phyloP scores from a whole-genome alignment of 108 stramenopile genomes.

The Skeletonema marinoi region DNA sequence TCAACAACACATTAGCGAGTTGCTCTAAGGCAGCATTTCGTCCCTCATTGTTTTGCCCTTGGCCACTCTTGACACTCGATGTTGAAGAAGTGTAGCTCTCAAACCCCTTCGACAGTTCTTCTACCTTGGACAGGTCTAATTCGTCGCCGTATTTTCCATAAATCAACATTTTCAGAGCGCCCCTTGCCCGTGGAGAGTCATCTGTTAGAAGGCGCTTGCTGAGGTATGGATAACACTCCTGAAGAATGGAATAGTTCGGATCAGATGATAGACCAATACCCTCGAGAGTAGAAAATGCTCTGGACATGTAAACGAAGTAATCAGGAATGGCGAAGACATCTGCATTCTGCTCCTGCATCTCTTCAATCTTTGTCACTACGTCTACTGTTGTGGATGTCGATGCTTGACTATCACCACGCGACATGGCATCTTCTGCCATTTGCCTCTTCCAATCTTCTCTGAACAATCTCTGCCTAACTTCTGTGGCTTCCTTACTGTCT shows the following conservation, averaged over 20 bases:
- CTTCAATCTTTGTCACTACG: constrained; percentile 60
- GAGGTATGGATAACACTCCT: constrained; percentile 72
- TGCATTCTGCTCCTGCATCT: constrained; percentile 55
- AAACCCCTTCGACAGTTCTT: constrained; percentile 63
- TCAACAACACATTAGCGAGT: constrained; percentile 44
- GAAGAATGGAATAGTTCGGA: constrained; percentile 56
- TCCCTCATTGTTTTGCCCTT: constrained; percentile 29
- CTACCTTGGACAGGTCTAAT: constrained; percentile 42
- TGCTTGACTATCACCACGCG: constrained; percentile 4
- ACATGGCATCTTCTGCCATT: constrained; percentile 45
- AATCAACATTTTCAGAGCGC: constrained; percentile 58
- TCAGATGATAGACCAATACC: constrained; percentile 68
- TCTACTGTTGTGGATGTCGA: constrained; percentile 25
- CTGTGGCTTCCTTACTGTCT: constrained; percentile 46
- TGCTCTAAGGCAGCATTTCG: constrained; percentile 40
- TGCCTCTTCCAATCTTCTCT: constrained; percentile 39
- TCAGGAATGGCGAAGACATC: constrained; percentile 65
- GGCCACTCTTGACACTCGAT: constrained; percentile 35
- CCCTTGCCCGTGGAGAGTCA: constrained; percentile 58
- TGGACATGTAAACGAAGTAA: constrained; percentile 65
- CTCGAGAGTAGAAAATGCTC: constrained; percentile 77
- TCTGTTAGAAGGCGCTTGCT: constrained; percentile 63
- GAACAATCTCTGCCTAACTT: constrained; percentile 37
- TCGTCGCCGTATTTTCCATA: constrained; percentile 49
- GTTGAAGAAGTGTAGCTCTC: constrained; percentile 58